Evolutionary conservation across 306 rosid species (phyloP).

Genomic region (Hippophae gyantsensis): DNA sequence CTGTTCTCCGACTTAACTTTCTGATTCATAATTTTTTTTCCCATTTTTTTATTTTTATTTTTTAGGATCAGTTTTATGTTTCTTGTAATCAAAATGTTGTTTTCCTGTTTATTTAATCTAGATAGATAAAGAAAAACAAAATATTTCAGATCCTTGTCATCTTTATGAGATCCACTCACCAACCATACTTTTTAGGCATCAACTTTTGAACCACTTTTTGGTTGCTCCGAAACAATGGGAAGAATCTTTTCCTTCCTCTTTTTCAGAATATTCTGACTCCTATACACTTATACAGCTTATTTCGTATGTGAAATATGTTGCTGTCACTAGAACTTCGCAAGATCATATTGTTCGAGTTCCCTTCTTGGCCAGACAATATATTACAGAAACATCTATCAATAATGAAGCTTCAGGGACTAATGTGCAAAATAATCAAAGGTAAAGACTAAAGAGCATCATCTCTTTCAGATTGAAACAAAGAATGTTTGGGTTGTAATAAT

Average conservation of each 20-base stretch:
- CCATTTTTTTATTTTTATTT: not conserved
- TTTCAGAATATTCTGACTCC: slow-evolving; percentile 9
- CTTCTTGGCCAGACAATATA: slow-evolving; percentile 33
- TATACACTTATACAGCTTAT: slow-evolving; percentile 35
- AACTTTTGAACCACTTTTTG: not conserved
- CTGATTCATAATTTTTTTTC: slow-evolving; percentile 3
- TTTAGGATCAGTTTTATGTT: not conserved
- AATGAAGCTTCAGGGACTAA: slow-evolving; percentile 33
- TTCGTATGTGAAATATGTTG: slow-evolving; percentile 39
- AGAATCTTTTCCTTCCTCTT: not conserved
- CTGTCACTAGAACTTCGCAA: slow-evolving; percentile 30
- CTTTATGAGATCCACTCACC: no score
- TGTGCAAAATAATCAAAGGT: slow-evolving; percentile 38
- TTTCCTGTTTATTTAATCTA: not conserved
- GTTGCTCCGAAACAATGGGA: not conserved
- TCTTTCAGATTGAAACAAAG: slow-evolving; percentile 6
- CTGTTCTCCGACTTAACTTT: not conserved
- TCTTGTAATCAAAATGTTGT: not conserved
- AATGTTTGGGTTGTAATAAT: slow-evolving; percentile 9
- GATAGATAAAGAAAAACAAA: no score
- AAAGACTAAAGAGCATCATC: slow-evolving; percentile 30
- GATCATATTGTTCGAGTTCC: slow-evolving; percentile 36
- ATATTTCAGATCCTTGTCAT: no score
- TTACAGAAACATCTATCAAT: slow-evolving; percentile 44
- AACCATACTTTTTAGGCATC: no score